Conservation (phyloP, 2,329 filamentous ascomycete species). For the Albophoma yamanashiensis region DNA sequence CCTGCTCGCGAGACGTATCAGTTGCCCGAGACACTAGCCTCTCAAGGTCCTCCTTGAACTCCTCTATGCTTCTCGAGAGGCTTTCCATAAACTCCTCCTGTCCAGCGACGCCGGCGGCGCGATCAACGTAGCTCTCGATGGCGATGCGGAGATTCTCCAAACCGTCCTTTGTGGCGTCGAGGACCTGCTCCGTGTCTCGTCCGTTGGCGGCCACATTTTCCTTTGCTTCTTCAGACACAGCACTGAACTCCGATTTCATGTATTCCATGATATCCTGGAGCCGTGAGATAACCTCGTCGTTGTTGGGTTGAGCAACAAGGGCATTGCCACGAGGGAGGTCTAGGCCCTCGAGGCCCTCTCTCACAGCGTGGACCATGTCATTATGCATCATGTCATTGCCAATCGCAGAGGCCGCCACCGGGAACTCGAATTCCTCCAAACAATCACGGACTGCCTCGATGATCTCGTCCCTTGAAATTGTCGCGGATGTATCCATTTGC, state of each 20-base stretch:
- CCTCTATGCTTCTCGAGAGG: slow-evolving; percentile 54
- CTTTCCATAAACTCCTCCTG: slow-evolving; percentile 72
- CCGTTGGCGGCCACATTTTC: slow-evolving; percentile 71
- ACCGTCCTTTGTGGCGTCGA: slow-evolving; percentile 81
- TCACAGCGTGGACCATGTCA: slow-evolving; percentile 54
- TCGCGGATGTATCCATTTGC: slow-evolving; percentile 55
- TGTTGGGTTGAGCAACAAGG: slow-evolving; percentile 30
- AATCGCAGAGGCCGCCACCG: slow-evolving; percentile 45
- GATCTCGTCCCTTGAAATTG: slow-evolving; percentile 71
- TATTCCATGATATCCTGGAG: slow-evolving; percentile 55
- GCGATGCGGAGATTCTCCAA: slow-evolving; percentile 70
- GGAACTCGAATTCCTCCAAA: slow-evolving; percentile 74
- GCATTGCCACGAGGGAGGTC: slow-evolving; percentile 32
- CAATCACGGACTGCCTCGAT: slow-evolving; percentile 77
- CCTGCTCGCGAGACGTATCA: slow-evolving; percentile 46
- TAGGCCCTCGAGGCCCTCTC: slow-evolving; percentile 43
- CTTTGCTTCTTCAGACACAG: slow-evolving; percentile 54
- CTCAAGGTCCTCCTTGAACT: slow-evolving; percentile 56
- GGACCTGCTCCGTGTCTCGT: slow-evolving; percentile 75
- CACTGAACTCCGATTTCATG: slow-evolving; percentile 48
- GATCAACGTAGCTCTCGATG: slow-evolving; percentile 73
- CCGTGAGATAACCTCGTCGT: slow-evolving; percentile 40
- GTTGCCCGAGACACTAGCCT: slow-evolving; percentile 42
- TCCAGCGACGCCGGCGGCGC: slow-evolving; percentile 53
- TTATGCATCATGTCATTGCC: slow-evolving; percentile 45